Base-by-base conservation (phyloP, 768 basidiomycete genomes). In the Peribolospora baueri region DNA sequence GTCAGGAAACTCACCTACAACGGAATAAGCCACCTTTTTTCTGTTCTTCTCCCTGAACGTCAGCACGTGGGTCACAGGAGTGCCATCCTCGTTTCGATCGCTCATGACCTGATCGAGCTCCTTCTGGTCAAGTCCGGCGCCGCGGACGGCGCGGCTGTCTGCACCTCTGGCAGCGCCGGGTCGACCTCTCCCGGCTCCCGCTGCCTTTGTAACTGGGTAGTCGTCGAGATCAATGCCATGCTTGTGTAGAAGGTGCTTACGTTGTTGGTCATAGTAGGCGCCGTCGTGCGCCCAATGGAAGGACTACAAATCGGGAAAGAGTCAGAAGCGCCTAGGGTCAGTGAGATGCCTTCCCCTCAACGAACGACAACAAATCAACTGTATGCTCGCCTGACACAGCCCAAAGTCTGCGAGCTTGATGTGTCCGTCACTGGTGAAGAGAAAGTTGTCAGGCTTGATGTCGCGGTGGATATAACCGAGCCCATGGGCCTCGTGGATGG, bases 381-480 rank as follows among this genome's bases (percentile, higher is more conserved):
- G 90, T 90, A 25, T 25, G 25, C 25, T 25, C 25, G 25, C 25
- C 25, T 25, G 25, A 25, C 25, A 25, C 61, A 97, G 72, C 45
- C 91, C 91, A 66, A 97, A 95, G 68, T 95, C 91, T 65, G 83
- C 84, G 56, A 97, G 77, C 68, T 80, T 81, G 68, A 98, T 82
- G 70, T 97, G 90, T 8, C 90, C 91, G 59, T 84, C 74, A 54
- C 82, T 80, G 68, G 84, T 82, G 70, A 97, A 90, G 53, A 97
- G 73, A 72, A 95, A 97, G 68, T 97, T 95, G 57, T 68, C 67
- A 43, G 65, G 63, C 56, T 59, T 90, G 70, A 95, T 90, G 71
- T 98, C 91, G 58, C 91, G 78, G 71, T 97, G 91, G 64, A 97
- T 93, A 70, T 90, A 97, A 7, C 90, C 90, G 62, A 84, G 79